These are phyloP conservation scores for Talaromyces sp. DNA, from an alignment of 2,329 filamentous ascomycete genomes.

Conservation along the genomic window DNA sequence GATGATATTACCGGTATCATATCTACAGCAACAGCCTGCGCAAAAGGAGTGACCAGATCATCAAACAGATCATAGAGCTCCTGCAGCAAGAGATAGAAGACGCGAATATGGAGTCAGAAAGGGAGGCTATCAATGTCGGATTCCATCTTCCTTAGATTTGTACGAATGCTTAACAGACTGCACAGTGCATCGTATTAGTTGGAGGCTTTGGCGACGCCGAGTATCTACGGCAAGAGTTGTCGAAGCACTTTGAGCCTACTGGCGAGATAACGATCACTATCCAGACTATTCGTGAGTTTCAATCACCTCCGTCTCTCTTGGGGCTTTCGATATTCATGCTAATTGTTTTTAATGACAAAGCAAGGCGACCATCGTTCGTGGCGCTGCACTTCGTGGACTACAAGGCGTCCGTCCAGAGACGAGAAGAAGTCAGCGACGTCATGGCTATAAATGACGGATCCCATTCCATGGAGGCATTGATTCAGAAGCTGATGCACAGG, in stretches of 20 bases:
- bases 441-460: not conserved
- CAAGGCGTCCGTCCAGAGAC: not conserved
- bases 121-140: conserved; percentile 9
- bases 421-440: not conserved
- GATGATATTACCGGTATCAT: not conserved
- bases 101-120: conserved; percentile 13
- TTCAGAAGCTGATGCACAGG: not conserved
- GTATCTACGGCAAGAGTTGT: conserved; percentile 17
- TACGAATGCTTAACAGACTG: not conserved
- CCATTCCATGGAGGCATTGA: not conserved
- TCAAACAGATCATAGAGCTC: conserved; percentile 13
- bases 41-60: conserved; percentile 18
- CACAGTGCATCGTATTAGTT: conserved; percentile 20
- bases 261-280: not conserved
- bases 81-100: conserved; percentile 16
- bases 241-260: not conserved
- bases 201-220: conserved; percentile 21
- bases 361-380: not conserved
- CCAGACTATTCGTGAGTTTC: not conserved
- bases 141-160: not conserved
- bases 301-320: not conserved
- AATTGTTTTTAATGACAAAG: not conserved
- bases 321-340: not conserved
- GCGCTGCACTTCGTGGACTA: not conserved
- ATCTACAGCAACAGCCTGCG: conserved; percentile 16